phyloP scores from a whole-genome alignment of 495 filamentous ascomycete genomes.

The Aspergillus haitiensis region DNA sequence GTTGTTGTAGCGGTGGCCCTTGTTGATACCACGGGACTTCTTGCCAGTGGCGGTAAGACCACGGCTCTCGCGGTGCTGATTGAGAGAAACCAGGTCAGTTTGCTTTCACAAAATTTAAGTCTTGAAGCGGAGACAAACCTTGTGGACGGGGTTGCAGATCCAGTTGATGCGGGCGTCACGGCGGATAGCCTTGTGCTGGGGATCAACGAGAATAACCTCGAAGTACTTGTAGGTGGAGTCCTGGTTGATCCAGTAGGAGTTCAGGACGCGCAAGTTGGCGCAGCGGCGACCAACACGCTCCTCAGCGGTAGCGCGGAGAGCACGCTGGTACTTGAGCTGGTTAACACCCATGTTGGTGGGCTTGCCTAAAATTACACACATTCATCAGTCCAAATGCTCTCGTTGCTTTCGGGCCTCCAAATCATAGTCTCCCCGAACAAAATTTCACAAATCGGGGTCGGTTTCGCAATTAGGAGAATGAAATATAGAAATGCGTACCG shows the following conservation, averaged over 20 bases:
- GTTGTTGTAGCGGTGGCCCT: conserved; percentile 98
- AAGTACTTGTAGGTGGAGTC: conserved; percentile 99
- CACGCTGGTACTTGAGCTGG: conserved; percentile 99
- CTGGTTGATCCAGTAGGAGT: conserved; percentile 99
- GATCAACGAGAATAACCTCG: conserved; percentile 99
- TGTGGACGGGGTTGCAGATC: conserved; percentile 99
- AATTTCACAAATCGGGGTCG: too few species aligned
- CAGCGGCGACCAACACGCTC: conserved; percentile 99
- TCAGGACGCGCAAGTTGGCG: conserved; percentile 97
- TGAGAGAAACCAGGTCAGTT: conserved; percentile 27
- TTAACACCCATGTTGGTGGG: conserved; percentile 99
- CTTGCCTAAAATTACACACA: conserved; percentile 65
- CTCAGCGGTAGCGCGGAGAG: conserved; percentile 93
- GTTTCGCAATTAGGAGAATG: neutral
- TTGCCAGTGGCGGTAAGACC: conserved; percentile 98
- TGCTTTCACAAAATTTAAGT: neutral
- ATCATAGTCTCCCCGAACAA: too few species aligned
- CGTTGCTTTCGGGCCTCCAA: too few species aligned
- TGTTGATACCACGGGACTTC: conserved; percentile 98
- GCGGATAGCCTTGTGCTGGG: conserved; percentile 99
- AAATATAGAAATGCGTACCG: conserved; percentile 56
- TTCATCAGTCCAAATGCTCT: neutral
- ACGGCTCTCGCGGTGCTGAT: conserved; percentile 88
- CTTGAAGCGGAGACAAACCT: conserved; percentile 49
- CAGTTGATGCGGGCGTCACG: conserved; percentile 99